Base-by-base conservation (phyloP, 352 stramenopile genomes). In the Thalassiosira delicatula region DNA sequence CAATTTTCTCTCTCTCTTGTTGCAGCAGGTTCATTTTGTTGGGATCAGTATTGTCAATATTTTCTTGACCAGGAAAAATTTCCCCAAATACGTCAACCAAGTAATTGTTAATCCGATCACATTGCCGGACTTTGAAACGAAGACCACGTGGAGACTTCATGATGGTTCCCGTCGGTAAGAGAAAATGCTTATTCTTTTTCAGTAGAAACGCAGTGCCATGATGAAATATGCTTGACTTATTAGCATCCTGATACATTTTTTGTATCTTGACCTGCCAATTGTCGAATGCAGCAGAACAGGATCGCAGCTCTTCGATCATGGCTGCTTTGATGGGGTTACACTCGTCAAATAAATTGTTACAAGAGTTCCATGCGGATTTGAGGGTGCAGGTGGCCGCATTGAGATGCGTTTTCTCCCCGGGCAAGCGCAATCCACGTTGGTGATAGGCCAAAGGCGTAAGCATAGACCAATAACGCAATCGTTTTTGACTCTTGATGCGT, bases 181-280 rank as follows among this genome's bases (percentile, higher is more conserved):
- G 11, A 17, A 70, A 57, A 11, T 21, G 8, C 21, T 54, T 70
- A 14, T 33, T 19, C 21, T 56, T 27, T 30, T 70, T 70, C 1
- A 57, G 19, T 21, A 70, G 51, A 14, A 35, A 54, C 5, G 61
- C 61, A n/a, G 44, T 56, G 7, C 37, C 61, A 23, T 23, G 37
- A 37, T n/a, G n/a, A n/a, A n/a, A n/a, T n/a, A n/a, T n/a, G 32
- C 44, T 70, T 37, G 35, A 30, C 25, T 56, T 57, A 37, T 40
- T 40, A n/a, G 11, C 9, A 9, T 32, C 40, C 37, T 70, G 37
- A 35, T 23, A 70, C n/a, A 70, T 33, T n/a, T 70, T 70, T 33
- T 12, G 1, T 8, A 63, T 63, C 5, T 8, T 7, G 8, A 25
- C 4, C 14, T 63, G 54, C 54, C 54, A 63, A 30, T 63, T 63